Evolutionary conservation across 352 stramenopile species (phyloP), one percentile per base, ranked within the genome.

Genomic region (Bremia lactucae): DNA sequence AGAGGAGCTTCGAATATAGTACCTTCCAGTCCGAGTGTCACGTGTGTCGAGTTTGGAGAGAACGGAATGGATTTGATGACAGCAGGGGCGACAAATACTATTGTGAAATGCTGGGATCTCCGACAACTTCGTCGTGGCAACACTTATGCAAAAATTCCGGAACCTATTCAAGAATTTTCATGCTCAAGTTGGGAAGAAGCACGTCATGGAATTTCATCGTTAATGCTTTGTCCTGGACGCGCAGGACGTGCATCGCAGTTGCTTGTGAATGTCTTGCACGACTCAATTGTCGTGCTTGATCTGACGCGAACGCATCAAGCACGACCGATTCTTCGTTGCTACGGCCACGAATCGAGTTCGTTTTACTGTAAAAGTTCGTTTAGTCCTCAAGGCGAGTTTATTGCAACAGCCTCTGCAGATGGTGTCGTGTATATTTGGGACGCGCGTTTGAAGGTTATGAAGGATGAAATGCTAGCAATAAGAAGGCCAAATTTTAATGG

Each of bases 41-140:
- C 74, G 22, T 83, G 74, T 33, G 49, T 87, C n/a, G 72, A 82
- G 35, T 87, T 85, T 55, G 46, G 54, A 11, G 44, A 42, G 8
- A 48, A 48, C 19, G 64, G 55, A 2, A 43, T 64, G 0, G 63
- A 85, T 29, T 36, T 87, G 18, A 55, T 72, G 34, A 79, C 74
- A 1, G 68, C 69, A 13, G 74, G 74, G 23, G 65, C 72, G 16
- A 59, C 72, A 9, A 72, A 87, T 59, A 57, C 66, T 14, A 54
- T 73, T 2, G 59, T 87, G 34, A 83, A 84, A 47, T 76, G 80
- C 40, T 87, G 74, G 74, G 74, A 87, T 47, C 10, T 85, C 11
- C 66, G 74, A 15, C 45, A 53, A 14, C 38, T 78, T 20, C 58
- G 31, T 10, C 28, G 34, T 36, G 45, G 29, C 4, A 62, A 49